A percentile compares a stretch with the other conserved stretches of the same genome.
Evolutionary conservation across 2,329 filamentous ascomycete species (phyloP).

Genomic region (Sporothrix globosa): DNA sequence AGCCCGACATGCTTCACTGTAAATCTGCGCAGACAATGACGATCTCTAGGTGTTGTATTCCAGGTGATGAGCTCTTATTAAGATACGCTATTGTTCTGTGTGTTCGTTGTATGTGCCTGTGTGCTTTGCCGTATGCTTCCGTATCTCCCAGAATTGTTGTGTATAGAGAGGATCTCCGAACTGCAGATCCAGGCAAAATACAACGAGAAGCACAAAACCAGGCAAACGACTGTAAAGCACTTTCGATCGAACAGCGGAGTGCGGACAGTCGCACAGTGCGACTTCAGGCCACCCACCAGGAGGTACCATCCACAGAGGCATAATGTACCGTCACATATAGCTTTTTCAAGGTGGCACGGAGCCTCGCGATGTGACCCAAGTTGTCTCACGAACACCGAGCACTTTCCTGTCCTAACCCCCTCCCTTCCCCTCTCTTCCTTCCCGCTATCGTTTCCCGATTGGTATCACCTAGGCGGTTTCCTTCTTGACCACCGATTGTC

Average conservation of each 20-base stretch:
- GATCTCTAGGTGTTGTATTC: no score
- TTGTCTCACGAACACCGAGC: conserved; percentile 10
- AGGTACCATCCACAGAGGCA: neutral
- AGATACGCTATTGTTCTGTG: no score
- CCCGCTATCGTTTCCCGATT: neutral
- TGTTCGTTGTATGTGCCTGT: no score
- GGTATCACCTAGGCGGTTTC: neutral
- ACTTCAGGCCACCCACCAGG: neutral
- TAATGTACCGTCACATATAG: neutral
- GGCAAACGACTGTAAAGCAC: no score
- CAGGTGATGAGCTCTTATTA: no score
- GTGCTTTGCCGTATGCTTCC: no score
- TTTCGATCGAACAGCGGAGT: no score
- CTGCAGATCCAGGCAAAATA: no score
- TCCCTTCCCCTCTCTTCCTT: neutral
- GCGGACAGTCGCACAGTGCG: no score
- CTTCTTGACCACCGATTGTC: neutral
- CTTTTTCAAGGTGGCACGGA: neutral
- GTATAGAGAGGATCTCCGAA: no score
- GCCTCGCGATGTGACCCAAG: conserved; percentile 16
- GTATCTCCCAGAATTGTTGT: no score
- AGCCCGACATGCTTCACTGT: neutral
- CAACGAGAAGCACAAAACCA: no score
- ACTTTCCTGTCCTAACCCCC: neutral
- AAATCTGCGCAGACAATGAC: neutral